Evolutionary conservation across 2,329 filamentous ascomycete genomes (phyloP), one percentile per base, ranked within the genome.

Genomic region (Hyphodiscus sp.): DNA sequence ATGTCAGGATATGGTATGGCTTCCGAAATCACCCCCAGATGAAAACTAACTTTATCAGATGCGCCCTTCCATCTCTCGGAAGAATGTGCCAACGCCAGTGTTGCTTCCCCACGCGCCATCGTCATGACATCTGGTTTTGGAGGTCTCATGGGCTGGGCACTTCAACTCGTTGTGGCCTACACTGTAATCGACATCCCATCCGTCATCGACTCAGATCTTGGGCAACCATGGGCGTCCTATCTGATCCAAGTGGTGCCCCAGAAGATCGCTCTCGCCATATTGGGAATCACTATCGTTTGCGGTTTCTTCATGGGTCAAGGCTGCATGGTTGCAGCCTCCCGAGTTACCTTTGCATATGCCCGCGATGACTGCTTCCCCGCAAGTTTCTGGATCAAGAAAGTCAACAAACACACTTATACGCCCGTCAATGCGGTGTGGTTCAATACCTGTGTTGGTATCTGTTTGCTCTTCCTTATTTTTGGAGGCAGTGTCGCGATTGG

Each of bases 91-190:
- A 89, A 89, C 61, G 86, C 86, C 26, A 82, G 80, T 60, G 70
- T 89, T 45, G 85, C 86, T 29, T 80, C 83, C 10, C 86, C 86
- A 0, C 79, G 86, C 13, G 86, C 86, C 8, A 90, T 89, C 50
- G 80, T 88, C 41, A 73, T 89, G 64, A 89, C 86, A 0, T 82
- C 82, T 1, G 79, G 72, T 1, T 73, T 84, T 1, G 86, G 86
- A 6, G 85, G 85, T 1, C 57, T 85, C 2, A 75, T 86, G 57
- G 86, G 86, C 45, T 90, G 85, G 81, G 81, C 86, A 60, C 70
- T 90, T n/a, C 86, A 89, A 65, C 73, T 88, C 10, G 82, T 88
- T 0, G 81, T 85, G 33, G 83, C 83, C 19, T 87, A 87, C 67
- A 86, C 83, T 0, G 83, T 87, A 13, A 72, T 80, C 41, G 78